phyloP scores from a whole-genome alignment of 2,329 filamentous ascomycete species.

The Penicillium glabrum region DNA sequence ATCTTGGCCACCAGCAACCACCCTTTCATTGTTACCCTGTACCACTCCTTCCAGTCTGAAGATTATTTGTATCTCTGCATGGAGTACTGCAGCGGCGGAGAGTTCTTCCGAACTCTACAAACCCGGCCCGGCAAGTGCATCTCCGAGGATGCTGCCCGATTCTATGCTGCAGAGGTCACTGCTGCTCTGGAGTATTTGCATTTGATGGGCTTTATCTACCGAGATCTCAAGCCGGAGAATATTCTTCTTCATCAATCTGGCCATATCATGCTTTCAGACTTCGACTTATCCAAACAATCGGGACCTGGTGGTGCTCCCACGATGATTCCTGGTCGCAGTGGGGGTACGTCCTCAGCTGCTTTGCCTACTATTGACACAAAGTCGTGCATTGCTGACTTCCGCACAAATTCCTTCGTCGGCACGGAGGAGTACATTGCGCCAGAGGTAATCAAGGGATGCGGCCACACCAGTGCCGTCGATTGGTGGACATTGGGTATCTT shows the following conservation, averaged over 20 bases:
- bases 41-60: constrained; percentile 98
- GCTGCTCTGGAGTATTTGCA: constrained; percentile 95
- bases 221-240: constrained; percentile 95
- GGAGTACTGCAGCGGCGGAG: constrained; percentile 98
- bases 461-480: constrained; percentile 96
- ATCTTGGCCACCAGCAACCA: constrained; percentile 98
- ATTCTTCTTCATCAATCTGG: constrained; percentile 98
- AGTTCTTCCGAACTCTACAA: constrained; percentile 94
- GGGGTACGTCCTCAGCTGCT: constrained; percentile 73
- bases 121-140: constrained; percentile 97
- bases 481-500: constrained; percentile 99
- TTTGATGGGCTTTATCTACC: constrained; percentile 98
- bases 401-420: constrained; percentile 97
- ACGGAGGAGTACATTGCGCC: constrained; percentile 99
- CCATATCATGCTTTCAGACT: constrained; percentile 99
- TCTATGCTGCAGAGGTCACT: constrained; percentile 96
- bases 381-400: constrained; percentile 96
- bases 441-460: constrained; percentile 97
- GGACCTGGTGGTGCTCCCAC: constrained; percentile 93
- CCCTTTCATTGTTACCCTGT: constrained; percentile 96
- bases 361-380: constrained; percentile 97
- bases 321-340: constrained; percentile 93
- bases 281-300: constrained; percentile 97
- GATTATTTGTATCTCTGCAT: constrained; percentile 99
- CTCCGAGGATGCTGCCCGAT: constrained; percentile 91